Conservation (phyloP, 2,329 filamentous ascomycete species). For the Sordariomycetes sp. region DNA sequence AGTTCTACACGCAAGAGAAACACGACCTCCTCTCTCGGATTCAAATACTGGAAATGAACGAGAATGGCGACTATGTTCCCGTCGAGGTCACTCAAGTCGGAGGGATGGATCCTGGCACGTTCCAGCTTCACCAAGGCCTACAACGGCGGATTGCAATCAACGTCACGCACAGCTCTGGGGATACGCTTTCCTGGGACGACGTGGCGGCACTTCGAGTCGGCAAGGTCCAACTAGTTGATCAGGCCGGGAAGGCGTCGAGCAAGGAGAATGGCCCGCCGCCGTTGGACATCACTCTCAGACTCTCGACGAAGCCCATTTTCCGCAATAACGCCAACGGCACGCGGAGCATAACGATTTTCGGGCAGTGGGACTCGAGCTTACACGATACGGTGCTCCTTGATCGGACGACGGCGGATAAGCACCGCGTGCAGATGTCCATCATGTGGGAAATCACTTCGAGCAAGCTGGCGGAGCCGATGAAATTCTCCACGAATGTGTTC, state of each 20-base stretch:
- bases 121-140: conserved; percentile 89
- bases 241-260: conserved; percentile 74
- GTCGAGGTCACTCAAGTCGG: conserved; percentile 85
- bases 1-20: conserved; percentile 87
- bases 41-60: conserved; percentile 84
- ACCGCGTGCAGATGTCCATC: conserved; percentile 78
- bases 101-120: conserved; percentile 78
- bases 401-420: conserved; percentile 83
- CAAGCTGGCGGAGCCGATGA: conserved; percentile 79
- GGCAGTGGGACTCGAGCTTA: conserved; percentile 92
- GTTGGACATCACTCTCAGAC: conserved; percentile 60
- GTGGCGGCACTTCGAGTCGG: conserved; percentile 69
- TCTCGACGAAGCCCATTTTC: conserved; percentile 68
- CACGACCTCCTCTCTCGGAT: conserved; percentile 85
- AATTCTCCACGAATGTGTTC: conserved; percentile 69
- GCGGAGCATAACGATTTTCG: conserved; percentile 72
- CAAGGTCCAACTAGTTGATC: conserved; percentile 72
- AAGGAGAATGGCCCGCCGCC: conserved; percentile 50
- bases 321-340: conserved; percentile 86
- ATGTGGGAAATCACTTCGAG: conserved; percentile 78
- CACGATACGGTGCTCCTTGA: conserved; percentile 92
- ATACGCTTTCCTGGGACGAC: conserved; percentile 80
- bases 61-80: conserved; percentile 81
- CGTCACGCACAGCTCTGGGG: conserved; percentile 83
- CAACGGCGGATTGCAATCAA: conserved; percentile 82